Evolutionary conservation across 805 yeast genomes (phyloP), one percentile per base, ranked within the genome.

Genomic region (Torulaspora indica): DNA sequence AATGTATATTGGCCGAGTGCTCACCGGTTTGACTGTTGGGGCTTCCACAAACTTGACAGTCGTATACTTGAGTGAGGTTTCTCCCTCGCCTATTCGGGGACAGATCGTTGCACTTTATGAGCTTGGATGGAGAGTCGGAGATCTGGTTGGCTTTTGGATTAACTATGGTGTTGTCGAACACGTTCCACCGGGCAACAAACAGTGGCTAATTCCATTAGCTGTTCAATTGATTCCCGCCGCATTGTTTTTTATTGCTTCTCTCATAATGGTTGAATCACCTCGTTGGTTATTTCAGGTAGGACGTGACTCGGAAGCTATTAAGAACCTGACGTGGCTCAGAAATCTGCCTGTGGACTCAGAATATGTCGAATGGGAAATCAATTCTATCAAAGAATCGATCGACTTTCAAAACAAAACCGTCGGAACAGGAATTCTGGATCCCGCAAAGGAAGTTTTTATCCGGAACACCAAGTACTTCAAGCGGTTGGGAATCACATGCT

Each of bases 1-100:
- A n/a, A 69, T 75, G 41, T 74, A 75, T 48, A 73, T 76, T 1
- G 82, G 82, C 9, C 66, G 82, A 49, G 72, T 72, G 34, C 54
- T 76, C 38, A 66, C 76, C 20, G 82, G 82, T 6, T 35, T 77
- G 8, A 79, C 79, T 22, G 74, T 75, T 40, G 82, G 82, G 2
- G 71, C 73, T 9, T 66, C 76, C 32, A 68, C 79, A 1, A 69
- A 71, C 55, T 58, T 75, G 45, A 76, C 76, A 0, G 79, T 79
- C 4, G 67, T 73, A 32, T 74, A 71, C 46, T 63, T 74, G 7
- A 63, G 73, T 3, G 78, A 74, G 45, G 67, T 69, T 18, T 59
- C 72, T 3, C 77, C 77, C 2, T 64, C 75, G 4, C 60, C 70
- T 3, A 67, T 72, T 32, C 61, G 78, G 54, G 79, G 78, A 14